Conservation (phyloP, 306 rosid species). For the Vicia faba region DNA sequence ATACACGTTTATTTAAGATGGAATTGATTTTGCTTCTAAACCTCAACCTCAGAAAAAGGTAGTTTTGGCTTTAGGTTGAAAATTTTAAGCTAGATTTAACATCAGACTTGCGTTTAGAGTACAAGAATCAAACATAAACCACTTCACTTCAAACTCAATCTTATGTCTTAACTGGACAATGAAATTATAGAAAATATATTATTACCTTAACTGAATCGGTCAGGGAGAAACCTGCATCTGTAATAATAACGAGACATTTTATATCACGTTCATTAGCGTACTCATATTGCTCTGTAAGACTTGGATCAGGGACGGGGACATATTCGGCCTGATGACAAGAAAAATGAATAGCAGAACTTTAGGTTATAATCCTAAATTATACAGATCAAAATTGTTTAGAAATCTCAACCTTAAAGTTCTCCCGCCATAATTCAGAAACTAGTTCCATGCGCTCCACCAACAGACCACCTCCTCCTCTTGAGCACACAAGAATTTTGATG, state of each 20-base stretch:
- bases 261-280: slow-evolving; percentile 91
- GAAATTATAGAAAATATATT: slow-evolving; percentile 34
- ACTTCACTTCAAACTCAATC: slow-evolving; percentile 3
- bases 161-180: not conserved
- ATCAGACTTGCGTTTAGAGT: not conserved
- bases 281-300: slow-evolving; percentile 94
- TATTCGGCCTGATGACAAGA: slow-evolving; percentile 74
- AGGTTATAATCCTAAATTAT: slow-evolving; percentile 16
- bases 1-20: not conserved
- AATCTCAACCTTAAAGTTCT: slow-evolving; percentile 73
- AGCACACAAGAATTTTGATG: slow-evolving; percentile 77
- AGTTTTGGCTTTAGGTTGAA: not conserved
- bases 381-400: slow-evolving; percentile 29
- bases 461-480: slow-evolving; percentile 96
- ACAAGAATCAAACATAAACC: not conserved
- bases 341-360: slow-evolving; percentile 41
- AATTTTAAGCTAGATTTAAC: not conserved
- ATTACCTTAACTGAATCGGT: slow-evolving; percentile 79
- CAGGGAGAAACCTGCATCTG: slow-evolving; percentile 63
- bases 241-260: slow-evolving; percentile 84
- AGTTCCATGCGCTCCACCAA: slow-evolving; percentile 86
- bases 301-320: slow-evolving; percentile 84
- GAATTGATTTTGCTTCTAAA: not conserved
- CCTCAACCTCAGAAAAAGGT: not conserved
- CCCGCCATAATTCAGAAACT: slow-evolving; percentile 86